These are phyloP conservation scores for Monosporascus sp. DNA, from an alignment of 2,329 filamentous ascomycete genomes.

Conservation along the genomic window DNA sequence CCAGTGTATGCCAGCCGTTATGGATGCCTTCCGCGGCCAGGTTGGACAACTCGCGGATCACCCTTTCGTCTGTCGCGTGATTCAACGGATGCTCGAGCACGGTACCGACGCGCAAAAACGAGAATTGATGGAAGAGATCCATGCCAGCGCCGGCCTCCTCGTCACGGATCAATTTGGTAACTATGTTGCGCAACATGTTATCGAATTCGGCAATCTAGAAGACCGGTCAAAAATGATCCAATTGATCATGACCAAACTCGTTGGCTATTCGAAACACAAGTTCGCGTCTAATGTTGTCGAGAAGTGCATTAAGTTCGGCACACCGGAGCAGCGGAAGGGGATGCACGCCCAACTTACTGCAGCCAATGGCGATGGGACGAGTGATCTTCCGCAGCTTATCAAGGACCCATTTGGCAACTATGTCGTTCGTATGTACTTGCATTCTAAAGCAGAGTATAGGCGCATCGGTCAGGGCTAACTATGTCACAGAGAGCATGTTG, in stretches of 20 bases:
- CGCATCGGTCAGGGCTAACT: conserved; percentile 15
- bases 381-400: conserved; percentile 70
- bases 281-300: conserved; percentile 97
- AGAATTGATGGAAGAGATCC: conserved; percentile 72
- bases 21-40: conserved; percentile 71
- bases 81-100: conserved; percentile 85
- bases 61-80: conserved; percentile 83
- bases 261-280: conserved; percentile 85
- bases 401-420: conserved; percentile 94
- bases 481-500: conserved; percentile 69
- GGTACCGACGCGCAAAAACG: conserved; percentile 67
- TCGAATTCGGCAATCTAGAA: conserved; percentile 67
- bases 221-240: conserved; percentile 70
- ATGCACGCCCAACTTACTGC: conserved; percentile 62
- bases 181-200: conserved; percentile 92
- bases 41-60: conserved; percentile 71
- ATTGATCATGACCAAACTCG: conserved; percentile 65
- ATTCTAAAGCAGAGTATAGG: background rate
- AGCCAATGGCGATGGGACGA: conserved; percentile 58
- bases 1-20: conserved; percentile 77
- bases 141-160: conserved; percentile 63
- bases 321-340: conserved; percentile 59
- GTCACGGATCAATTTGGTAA: conserved; percentile 90
- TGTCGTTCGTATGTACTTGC: conserved; percentile 75
- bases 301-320: conserved; percentile 74